A percentile compares a stretch with the other conserved stretches of the same genome.
Evolutionary conservation across 108 stramenopile genomes (phyloP).

Genomic region (Nitzschia palea): DNA sequence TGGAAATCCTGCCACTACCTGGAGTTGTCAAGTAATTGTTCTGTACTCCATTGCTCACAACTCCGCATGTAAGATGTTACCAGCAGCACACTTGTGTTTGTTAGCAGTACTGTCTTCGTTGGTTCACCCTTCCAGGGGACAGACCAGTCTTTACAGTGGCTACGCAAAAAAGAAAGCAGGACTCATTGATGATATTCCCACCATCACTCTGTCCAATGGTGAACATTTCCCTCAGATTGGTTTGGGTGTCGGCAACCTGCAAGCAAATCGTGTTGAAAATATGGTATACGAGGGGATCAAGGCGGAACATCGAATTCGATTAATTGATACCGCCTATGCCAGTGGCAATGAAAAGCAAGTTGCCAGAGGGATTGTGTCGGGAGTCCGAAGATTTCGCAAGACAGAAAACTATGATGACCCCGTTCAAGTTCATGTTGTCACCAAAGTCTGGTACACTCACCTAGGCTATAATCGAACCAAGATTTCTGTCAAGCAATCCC

Average conservation of each 20-base stretch:
- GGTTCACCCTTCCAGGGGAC: background rate
- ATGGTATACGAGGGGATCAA: slow-evolving; percentile 33
- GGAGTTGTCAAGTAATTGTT: too few species aligned
- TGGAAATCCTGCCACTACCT: too few species aligned
- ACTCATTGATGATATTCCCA: slow-evolving; percentile 33
- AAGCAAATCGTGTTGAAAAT: slow-evolving; percentile 40
- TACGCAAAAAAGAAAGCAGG: slow-evolving; percentile 20
- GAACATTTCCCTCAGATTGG: slow-evolving; percentile 68
- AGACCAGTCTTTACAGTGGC: slow-evolving; percentile 24
- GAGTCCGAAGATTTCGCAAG: slow-evolving; percentile 21
- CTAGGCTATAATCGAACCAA: slow-evolving; percentile 86
- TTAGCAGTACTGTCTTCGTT: too few species aligned
- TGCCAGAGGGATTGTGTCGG: slow-evolving; percentile 54
- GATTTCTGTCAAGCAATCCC: slow-evolving; percentile 54
- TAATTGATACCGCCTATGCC: slow-evolving; percentile 76
- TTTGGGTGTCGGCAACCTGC: slow-evolving; percentile 81
- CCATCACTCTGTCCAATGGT: slow-evolving; percentile 36
- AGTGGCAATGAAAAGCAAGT: slow-evolving; percentile 71
- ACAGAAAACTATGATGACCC: slow-evolving; percentile 8
- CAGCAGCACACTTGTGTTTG: too few species aligned
- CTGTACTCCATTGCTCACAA: too few species aligned
- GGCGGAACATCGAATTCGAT: slow-evolving; percentile 38
- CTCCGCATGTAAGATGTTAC: too few species aligned
- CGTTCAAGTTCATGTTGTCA: slow-evolving; percentile 67
- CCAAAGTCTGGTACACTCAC: slow-evolving; percentile 91